Evolutionary conservation across 225 moss, liverwort and hornwort genomes (phyloP).

Genomic region (Anthoceros angustus): DNA sequence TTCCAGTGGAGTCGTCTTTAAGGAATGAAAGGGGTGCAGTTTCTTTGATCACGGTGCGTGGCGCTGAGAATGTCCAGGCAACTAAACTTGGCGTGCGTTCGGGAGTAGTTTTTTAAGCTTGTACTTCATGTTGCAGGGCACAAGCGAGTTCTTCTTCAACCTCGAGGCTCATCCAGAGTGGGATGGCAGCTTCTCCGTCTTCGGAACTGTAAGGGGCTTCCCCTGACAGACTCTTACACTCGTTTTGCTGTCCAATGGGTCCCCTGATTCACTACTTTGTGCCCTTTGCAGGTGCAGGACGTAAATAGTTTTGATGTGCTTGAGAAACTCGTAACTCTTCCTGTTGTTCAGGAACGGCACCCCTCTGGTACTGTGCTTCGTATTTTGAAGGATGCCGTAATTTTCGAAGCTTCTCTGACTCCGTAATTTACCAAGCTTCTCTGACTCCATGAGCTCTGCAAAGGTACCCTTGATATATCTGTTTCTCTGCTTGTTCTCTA

Average conservation of each 20-base stretch:
- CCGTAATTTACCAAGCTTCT: no score
- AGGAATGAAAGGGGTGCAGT: conserved; percentile 55
- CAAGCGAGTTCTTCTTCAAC: conserved; percentile 79
- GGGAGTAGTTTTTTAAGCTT: background rate
- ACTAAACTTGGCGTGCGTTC: background rate
- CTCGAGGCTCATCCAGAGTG: conserved; percentile 63
- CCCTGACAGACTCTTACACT: background rate
- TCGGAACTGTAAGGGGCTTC: conserved; percentile 35
- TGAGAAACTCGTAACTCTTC: conserved; percentile 31
- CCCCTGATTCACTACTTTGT: background rate
- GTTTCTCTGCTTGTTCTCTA: no score
- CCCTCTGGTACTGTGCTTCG: conserved; percentile 69
- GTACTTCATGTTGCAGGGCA: conserved; percentile 32
- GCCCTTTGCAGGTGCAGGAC: conserved; percentile 36
- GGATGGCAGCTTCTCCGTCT: conserved; percentile 72
- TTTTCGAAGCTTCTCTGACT: conserved; percentile 19
- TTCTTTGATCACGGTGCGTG: conserved; percentile 56
- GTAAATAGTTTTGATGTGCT: conserved; percentile 42
- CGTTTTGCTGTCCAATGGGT: background rate
- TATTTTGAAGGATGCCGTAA: conserved; percentile 43
- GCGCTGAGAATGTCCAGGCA: background rate
- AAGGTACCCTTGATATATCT: no score
- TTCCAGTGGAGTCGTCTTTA: conserved; percentile 48
- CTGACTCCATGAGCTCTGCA: no score
- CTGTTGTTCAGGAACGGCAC: conserved; percentile 53